These are phyloP conservation scores for Linderniella brevidens DNA, from an alignment of 257 asterid genomes.

Conservation along the genomic window DNA sequence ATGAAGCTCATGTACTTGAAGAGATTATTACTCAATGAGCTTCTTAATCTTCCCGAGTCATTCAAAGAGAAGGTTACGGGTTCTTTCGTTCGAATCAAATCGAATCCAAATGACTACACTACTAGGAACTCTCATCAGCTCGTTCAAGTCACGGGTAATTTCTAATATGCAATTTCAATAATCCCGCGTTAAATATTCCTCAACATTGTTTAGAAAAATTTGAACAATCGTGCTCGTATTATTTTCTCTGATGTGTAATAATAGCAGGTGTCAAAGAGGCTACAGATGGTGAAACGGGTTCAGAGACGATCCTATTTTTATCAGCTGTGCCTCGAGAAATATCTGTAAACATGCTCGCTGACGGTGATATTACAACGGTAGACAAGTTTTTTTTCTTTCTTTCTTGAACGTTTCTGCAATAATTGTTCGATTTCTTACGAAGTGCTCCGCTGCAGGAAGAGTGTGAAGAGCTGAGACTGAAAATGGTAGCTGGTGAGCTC, in stretches of 20 bases:
- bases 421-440: constrained; percentile 5
- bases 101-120: constrained; percentile 26
- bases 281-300: too few species aligned
- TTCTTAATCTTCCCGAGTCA: constrained; percentile 37
- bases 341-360: too few species aligned
- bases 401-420: not conserved
- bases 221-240: constrained; percentile 8
- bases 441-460: constrained; percentile 42
- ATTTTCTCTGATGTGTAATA: too few species aligned
- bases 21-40: constrained; percentile 41
- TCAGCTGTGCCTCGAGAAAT: too few species aligned
- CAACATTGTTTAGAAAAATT: not conserved
- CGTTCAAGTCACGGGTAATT: constrained; percentile 66
- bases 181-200: not conserved
- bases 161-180: constrained; percentile 1
- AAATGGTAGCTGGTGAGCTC: constrained; percentile 38
- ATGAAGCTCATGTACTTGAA: constrained; percentile 62
- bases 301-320: too few species aligned
- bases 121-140: constrained; percentile 36
- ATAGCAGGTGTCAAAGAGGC: too few species aligned
- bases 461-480: constrained; percentile 39
- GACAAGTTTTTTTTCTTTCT: not conserved
- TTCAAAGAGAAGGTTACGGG: constrained; percentile 58
- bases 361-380: too few species aligned
- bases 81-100: constrained; percentile 44